phyloP scores from a whole-genome alignment of 108 stramenopile species.

The Skeletonema costatum region DNA sequence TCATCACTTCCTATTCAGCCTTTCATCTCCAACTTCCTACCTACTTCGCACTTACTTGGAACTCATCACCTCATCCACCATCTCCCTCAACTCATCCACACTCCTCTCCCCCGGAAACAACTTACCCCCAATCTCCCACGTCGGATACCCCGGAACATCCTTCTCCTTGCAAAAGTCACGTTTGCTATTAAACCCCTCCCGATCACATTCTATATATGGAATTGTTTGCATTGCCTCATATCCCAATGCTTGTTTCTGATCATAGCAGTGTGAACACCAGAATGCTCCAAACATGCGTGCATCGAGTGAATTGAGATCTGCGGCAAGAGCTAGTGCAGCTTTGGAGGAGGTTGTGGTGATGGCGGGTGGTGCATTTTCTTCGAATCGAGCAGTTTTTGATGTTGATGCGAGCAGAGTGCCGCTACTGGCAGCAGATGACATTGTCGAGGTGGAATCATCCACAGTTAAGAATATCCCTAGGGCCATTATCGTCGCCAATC shows the following conservation, averaged over 20 bases:
- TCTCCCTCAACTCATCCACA: conserved; percentile 90
- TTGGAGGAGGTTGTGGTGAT: conserved; percentile 72
- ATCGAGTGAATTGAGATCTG: conserved; percentile 63
- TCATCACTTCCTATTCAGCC: not conserved
- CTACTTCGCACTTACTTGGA: not conserved
- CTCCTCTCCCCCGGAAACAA: conserved; percentile 91
- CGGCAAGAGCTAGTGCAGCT: conserved; percentile 64
- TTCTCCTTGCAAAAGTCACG: conserved; percentile 68
- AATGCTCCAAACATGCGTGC: conserved; percentile 94
- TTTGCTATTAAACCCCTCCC: conserved; percentile 76
- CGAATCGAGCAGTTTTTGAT: conserved; percentile 12
- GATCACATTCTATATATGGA: conserved; percentile 88
- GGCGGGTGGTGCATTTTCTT: conserved; percentile 68
- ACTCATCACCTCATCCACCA: conserved; percentile 54
- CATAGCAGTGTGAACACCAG: conserved; percentile 96
- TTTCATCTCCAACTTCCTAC: not conserved
- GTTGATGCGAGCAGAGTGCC: conserved; percentile 38
- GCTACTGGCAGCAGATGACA: conserved; percentile 11
- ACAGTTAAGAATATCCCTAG: conserved; percentile 33
- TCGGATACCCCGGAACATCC: conserved; percentile 94
- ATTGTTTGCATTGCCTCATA: conserved; percentile 77
- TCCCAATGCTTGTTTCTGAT: conserved; percentile 89
- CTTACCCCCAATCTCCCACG: conserved; percentile 94
- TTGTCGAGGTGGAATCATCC: conserved; percentile 14
- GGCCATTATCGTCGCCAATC: conserved; percentile 38